phyloP scores from a whole-genome alignment of 495 filamentous ascomycete species.

The Xylaria telfairii region DNA sequence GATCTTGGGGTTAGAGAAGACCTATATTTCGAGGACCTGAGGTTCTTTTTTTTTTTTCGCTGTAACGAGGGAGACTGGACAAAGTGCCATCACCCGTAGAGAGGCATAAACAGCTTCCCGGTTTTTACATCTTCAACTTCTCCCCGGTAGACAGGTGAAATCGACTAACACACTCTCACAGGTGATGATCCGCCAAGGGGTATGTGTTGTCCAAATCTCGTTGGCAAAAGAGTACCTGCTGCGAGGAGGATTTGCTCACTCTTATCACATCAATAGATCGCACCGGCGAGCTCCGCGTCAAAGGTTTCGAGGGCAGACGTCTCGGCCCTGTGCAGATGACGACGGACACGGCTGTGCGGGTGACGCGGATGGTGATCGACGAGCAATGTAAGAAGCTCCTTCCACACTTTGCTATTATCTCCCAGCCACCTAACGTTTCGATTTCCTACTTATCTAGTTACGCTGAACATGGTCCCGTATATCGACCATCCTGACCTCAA shows the following conservation, averaged over 20 bases:
- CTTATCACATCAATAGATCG: constrained; percentile 64
- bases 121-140: background rate
- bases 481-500: constrained; percentile 86
- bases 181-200: constrained; percentile 96
- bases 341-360: constrained; percentile 93
- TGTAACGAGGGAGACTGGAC: no score
- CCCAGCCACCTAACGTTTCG: background rate
- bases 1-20: no score
- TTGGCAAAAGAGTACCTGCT: background rate
- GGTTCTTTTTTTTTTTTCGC: no score
- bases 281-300: constrained; percentile 88
- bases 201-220: constrained; percentile 59
- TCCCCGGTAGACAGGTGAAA: background rate
- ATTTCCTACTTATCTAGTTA: constrained; percentile 55
- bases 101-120: background rate
- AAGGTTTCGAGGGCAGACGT: constrained; percentile 87
- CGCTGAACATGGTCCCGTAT: constrained; percentile 77
- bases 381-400: constrained; percentile 67
- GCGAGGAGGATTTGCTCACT: background rate
- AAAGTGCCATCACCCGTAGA: no score
- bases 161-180: constrained; percentile 39
- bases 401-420: background rate
- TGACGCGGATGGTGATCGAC: constrained; percentile 87
- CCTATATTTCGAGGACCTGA: no score
- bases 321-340: constrained; percentile 97